Evolutionary conservation across 306 rosid genomes (phyloP).

Genomic region (Gastrolobium villosum): DNA sequence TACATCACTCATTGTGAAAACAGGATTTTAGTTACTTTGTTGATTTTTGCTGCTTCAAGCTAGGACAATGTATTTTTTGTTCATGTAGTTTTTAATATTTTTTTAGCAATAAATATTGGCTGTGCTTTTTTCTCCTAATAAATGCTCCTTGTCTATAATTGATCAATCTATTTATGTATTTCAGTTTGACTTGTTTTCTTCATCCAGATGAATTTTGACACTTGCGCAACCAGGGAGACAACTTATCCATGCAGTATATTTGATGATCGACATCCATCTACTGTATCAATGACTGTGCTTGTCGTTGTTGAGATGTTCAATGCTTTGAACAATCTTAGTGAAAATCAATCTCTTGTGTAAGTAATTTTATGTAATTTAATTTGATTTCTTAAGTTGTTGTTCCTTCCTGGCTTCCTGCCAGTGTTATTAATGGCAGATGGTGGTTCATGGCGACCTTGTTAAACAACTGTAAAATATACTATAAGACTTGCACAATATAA

Average conservation of each 20-base stretch:
- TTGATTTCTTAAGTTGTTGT: constrained; percentile 10
- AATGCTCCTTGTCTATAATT: constrained; percentile 20
- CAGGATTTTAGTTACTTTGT: neutral
- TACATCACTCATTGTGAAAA: neutral
- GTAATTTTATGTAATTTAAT: constrained; percentile 52
- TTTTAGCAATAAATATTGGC: neutral
- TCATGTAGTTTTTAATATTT: neutral
- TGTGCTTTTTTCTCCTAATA: constrained; percentile 34
- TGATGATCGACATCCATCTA: constrained; percentile 95
- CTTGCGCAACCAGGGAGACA: constrained; percentile 88
- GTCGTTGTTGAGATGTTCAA: constrained; percentile 99
- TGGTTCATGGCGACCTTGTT: too few species aligned
- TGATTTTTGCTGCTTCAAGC: constrained; percentile 30
- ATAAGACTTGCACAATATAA: too few species aligned
- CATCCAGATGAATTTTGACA: constrained; percentile 87
- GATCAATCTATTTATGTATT: constrained; percentile 42
- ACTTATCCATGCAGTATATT: constrained; percentile 92
- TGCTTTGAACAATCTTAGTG: constrained; percentile 98
- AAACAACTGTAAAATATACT: too few species aligned
- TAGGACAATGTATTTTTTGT: constrained; percentile 9
- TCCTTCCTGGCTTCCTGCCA: constrained; percentile 30
- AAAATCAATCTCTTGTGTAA: constrained; percentile 97
- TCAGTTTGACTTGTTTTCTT: constrained; percentile 33
- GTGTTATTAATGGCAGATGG: neutral
- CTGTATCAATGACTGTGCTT: constrained; percentile 98